phyloP scores from a whole-genome alignment of 2,329 filamentous ascomycete species.

The Westerdykella sp. region DNA sequence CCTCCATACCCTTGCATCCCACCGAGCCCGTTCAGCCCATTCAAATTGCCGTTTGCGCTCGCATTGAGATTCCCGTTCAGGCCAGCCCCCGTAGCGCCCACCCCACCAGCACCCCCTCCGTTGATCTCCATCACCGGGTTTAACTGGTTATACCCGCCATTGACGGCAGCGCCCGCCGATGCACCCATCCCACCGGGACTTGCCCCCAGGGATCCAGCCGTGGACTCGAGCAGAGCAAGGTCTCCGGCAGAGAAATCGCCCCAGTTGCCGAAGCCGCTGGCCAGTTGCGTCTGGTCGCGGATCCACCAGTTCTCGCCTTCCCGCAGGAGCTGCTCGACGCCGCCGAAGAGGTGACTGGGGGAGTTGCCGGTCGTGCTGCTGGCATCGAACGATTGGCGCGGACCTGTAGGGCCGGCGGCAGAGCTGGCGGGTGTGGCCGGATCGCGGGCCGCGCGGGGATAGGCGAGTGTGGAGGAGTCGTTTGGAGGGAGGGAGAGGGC shows the following conservation, averaged over 20 bases:
- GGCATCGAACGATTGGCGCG: conserved; percentile 24
- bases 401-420: conserved; percentile 5
- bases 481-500: conserved; percentile 27
- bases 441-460: conserved; percentile 27
- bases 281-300: conserved; percentile 55
- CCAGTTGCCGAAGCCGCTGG: conserved; percentile 59
- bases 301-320: conserved; percentile 59
- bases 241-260: conserved; percentile 24
- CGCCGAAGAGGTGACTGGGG: conserved; percentile 52
- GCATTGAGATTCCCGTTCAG: conserved; percentile 12
- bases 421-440: conserved; percentile 19
- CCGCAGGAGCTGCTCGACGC: conserved; percentile 54
- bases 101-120: background rate
- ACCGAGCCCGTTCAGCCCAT: conserved; percentile 20
- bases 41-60: conserved; percentile 10
- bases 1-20: conserved; percentile 19
- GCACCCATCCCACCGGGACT: conserved; percentile 10
- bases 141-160: background rate
- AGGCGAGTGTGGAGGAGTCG: conserved; percentile 25
- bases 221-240: conserved; percentile 28
- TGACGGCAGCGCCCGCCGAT: conserved; percentile 11
- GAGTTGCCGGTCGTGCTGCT: conserved; percentile 29
- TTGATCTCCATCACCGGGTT: background rate
- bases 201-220: conserved; percentile 2
- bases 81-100: background rate